Percentiles rank a stretch among this genome's conserved stretches.
Conservation (phyloP, 441 rosid genomes). For the Adansonia grandidieri region DNA sequence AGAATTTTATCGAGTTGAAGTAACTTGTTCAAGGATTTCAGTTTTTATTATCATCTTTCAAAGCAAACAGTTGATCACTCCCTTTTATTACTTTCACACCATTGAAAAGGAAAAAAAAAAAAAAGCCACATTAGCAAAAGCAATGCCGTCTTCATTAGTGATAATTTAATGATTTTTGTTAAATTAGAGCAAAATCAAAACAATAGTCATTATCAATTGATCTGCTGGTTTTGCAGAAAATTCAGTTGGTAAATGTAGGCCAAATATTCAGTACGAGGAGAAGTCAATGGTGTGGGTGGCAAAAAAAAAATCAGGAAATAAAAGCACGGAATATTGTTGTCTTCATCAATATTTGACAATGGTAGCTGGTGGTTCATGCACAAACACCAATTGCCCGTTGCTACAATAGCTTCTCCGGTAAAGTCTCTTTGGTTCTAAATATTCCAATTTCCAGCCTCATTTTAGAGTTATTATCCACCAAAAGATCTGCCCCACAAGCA, state of each 20-base stretch:
- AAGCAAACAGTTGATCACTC: no score
- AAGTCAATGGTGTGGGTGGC: not conserved
- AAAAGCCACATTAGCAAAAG: not conserved
- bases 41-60: no score
- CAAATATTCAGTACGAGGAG: not conserved
- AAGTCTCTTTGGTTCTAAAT: not conserved
- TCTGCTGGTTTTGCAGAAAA: not conserved
- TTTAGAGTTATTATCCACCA: not conserved
- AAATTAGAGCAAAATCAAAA: not conserved
- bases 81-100: not conserved
- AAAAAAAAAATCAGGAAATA: not conserved
- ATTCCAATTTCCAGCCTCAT: not conserved
- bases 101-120: not conserved
- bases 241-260: no score
- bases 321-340: not conserved
- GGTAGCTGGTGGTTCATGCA: not conserved
- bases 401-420: not conserved
- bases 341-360: slow-evolving; percentile 17
- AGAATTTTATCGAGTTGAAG: not conserved
- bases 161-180: not conserved
- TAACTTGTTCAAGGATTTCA: not conserved
- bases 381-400: not conserved
- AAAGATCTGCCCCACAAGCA: not conserved
- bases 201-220: not conserved
- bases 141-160: not conserved